Evolutionary conservation across 1,284 basidiomycete genomes (phyloP).

Genomic region (Trichosporon faecale): DNA sequence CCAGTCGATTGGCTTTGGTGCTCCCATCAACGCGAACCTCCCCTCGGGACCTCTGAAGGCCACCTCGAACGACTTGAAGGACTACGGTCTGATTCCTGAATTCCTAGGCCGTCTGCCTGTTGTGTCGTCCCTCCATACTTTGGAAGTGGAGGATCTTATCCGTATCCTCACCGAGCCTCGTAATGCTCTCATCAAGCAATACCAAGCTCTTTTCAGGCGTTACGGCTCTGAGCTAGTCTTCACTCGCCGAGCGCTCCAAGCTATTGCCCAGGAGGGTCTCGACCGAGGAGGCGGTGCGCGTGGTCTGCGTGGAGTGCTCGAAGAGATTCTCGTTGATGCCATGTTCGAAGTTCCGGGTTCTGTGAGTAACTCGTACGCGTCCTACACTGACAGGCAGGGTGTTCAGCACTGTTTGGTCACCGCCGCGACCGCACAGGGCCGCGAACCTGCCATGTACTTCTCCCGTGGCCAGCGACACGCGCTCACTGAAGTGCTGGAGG

Average conservation of each 20-base stretch:
- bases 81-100: conserved; percentile 91
- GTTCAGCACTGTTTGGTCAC: conserved; percentile 64
- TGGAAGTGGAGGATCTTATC: conserved; percentile 72
- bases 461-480: conserved; percentile 59
- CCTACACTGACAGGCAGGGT: conserved; percentile 50
- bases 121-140: conserved; percentile 72
- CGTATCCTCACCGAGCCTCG: conserved; percentile 86
- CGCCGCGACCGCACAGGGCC: conserved; percentile 57
- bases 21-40: conserved; percentile 56
- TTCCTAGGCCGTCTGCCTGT: conserved; percentile 88
- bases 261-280: conserved; percentile 72
- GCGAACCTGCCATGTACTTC: conserved; percentile 61
- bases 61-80: conserved; percentile 65
- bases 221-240: conserved; percentile 51
- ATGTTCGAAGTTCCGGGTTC: conserved; percentile 78
- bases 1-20: conserved; percentile 84
- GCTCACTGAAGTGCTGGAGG: conserved; percentile 59
- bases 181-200: conserved; percentile 86
- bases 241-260: conserved; percentile 53
- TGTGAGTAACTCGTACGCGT: conserved; percentile 59
- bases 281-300: conserved; percentile 84
- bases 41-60: conserved; percentile 30
- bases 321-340: conserved; percentile 76
- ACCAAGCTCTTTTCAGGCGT: conserved; percentile 66
- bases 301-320: conserved; percentile 83